Evolutionary conservation across 2,329 filamentous ascomycete species (phyloP).

Genomic region (Epichloe hybrida): DNA sequence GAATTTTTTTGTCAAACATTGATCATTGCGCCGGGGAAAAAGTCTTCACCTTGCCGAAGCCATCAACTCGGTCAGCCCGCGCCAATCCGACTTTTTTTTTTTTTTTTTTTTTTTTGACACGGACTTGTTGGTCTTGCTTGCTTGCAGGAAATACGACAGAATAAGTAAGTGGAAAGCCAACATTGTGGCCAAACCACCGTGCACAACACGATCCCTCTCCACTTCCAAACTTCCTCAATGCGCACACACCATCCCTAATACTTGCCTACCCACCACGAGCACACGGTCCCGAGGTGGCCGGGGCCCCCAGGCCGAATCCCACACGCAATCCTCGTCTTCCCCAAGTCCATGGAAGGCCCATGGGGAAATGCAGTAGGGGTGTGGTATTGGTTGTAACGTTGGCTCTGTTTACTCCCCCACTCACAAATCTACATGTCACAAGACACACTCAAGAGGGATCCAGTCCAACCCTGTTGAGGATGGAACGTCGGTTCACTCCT

Average conservation of each 20-base stretch:
- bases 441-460: background rate
- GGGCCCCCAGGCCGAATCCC: constrained; percentile 1
- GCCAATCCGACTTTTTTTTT: background rate
- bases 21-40: background rate
- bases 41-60: background rate
- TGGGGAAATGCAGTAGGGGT: constrained; percentile 1
- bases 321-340: background rate
- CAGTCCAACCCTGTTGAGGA: background rate
- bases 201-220: background rate
- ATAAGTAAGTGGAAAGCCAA: background rate
- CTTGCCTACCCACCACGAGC: background rate
- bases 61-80: background rate
- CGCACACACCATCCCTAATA: background rate
- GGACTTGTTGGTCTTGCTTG: background rate
- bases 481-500: too few species aligned
- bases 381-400: background rate
- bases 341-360: background rate
- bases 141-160: background rate
- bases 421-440: background rate
- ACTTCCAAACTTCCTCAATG: background rate
- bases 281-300: background rate
- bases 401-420: background rate
- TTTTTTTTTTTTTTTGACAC: too few species aligned
- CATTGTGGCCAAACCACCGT: background rate
- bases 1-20: background rate